Conservation (phyloP, 257 asterid species). For the Nicotiana attenuata region DNA sequence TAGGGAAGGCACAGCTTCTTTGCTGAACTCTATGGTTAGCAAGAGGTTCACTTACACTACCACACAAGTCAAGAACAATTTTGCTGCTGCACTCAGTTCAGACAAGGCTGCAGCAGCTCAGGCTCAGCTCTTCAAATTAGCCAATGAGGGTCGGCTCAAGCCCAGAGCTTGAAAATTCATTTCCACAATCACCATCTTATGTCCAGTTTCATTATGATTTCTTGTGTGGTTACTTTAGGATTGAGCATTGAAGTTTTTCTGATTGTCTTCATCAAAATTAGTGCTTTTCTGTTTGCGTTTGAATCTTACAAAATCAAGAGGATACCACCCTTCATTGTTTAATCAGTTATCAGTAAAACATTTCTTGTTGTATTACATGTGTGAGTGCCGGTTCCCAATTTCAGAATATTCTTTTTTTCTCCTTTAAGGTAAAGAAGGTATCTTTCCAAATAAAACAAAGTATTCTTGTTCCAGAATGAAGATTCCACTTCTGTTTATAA, state of each 20-base stretch:
- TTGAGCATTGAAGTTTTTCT: neutral
- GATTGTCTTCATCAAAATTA: neutral
- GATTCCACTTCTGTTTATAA: neutral
- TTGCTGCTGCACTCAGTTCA: conserved; percentile 19
- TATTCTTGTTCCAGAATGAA: neutral
- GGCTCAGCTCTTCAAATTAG: conserved; percentile 22
- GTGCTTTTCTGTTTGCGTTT: neutral
- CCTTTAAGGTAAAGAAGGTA: neutral
- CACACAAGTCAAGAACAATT: conserved; percentile 23
- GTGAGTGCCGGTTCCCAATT: neutral
- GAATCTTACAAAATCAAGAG: conserved; percentile 6
- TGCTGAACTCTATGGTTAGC: conserved; percentile 23
- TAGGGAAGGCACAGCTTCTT: conserved; percentile 30
- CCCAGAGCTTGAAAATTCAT: neutral
- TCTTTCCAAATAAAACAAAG: neutral
- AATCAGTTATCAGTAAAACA: conserved; percentile 7
- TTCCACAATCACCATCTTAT: neutral
- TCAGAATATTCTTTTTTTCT: neutral
- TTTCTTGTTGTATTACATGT: neutral
- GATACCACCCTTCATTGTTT: conserved; percentile 6
- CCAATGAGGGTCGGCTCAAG: conserved; percentile 26
- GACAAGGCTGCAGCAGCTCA: conserved; percentile 23
- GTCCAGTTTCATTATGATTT: neutral
- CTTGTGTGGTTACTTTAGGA: neutral
- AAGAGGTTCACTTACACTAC: conserved; percentile 20